Base-by-base conservation (phyloP, 805 yeast genomes). In the Candida hungchunana region DNA sequence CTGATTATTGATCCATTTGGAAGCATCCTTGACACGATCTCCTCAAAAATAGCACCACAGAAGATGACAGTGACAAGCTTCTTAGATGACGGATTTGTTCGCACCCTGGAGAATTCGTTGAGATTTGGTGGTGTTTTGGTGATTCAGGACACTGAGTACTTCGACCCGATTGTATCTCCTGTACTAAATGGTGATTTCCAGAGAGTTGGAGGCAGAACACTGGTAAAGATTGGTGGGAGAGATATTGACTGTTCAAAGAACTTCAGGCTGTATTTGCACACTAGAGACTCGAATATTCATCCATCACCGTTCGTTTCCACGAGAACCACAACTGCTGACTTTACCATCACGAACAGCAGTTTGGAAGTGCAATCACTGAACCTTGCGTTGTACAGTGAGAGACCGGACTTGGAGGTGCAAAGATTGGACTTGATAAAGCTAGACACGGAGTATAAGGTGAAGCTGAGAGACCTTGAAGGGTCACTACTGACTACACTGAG, bases 111-210 rank as follows among this genome's bases (percentile, higher is more conserved):
- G 53, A 82, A 86, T 49, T 81, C 95, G 0, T 54, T 89, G 18
- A 65, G 93, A 44, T 89, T 89, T 66, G 97, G 97, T 5, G 87
- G 85, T 3, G 49, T 73, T 1, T 62, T 90, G 7, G 52, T 89
- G 11, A 68, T 90, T 13, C 76, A 76, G 46, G 90, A 90, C 59
- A 88, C 89, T 4, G 97, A 90, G 51, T 62, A 70, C 45, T 79
- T 73, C 51, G 90, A 90, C 53, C 95, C 96, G 0, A 60, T 84
- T 7, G 52, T 90, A 9, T 73, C 73, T 38, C 67, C 82, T 0
- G 58, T 90, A 1, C 56, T 90, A 31, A 67, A 75, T 30, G 64
- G 66, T 21, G 95, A 87, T 40, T 67, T 74, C 25, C 68, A 69
- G 19, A 63, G 67, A 19, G 66, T 78, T 19, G 96, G 96, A 4